Conservation (phyloP, 2,329 filamentous ascomycete species). For the Monosporascus sp. region DNA sequence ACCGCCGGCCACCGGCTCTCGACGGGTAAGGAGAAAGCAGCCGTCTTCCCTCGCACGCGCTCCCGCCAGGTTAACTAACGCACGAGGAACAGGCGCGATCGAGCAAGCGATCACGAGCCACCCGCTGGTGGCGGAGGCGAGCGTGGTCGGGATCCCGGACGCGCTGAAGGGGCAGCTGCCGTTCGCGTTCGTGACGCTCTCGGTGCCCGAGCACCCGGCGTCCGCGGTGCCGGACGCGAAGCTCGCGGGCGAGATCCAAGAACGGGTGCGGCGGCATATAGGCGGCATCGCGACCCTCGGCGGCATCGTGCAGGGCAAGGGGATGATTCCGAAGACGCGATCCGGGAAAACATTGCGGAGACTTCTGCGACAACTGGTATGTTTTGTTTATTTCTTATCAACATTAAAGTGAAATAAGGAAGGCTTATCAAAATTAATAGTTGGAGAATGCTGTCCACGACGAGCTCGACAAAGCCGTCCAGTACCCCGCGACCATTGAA, state of each 20-base stretch:
- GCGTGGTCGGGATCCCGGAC: constrained; percentile 82
- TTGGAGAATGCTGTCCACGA: constrained; percentile 70
- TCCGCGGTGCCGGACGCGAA: constrained; percentile 44
- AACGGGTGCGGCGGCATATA: constrained; percentile 70
- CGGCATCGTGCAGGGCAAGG: constrained; percentile 77
- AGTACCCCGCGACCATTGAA: constrained; percentile 80
- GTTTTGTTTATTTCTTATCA: too few relatives aligned
- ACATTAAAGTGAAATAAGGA: too few relatives aligned
- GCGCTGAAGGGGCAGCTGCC: constrained; percentile 83
- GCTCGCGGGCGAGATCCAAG: constrained; percentile 60
- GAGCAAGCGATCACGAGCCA: constrained; percentile 87
- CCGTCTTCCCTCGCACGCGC: too few relatives aligned
- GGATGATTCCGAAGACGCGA: constrained; percentile 86
- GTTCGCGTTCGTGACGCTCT: constrained; percentile 74
- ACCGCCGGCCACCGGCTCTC: constrained; percentile 91
- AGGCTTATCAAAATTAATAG: too few relatives aligned
- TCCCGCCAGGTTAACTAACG: constrained; percentile 1
- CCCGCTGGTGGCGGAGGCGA: constrained; percentile 73
- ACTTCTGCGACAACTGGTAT: constrained; percentile 72
- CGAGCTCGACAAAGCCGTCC: constrained; percentile 66
- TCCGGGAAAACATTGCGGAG: constrained; percentile 87
- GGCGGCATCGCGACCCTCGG: constrained; percentile 82
- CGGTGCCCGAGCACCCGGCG: constrained; percentile 39
- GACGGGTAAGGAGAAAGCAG: constrained; percentile 54
- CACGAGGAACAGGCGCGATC: constrained; percentile 58